A percentile compares a stretch with the other conserved stretches of the same genome.
These are phyloP conservation scores for Zygnema circumcarinatum DNA, from an alignment of 139 green algal genomes.

Conservation along the genomic window DNA sequence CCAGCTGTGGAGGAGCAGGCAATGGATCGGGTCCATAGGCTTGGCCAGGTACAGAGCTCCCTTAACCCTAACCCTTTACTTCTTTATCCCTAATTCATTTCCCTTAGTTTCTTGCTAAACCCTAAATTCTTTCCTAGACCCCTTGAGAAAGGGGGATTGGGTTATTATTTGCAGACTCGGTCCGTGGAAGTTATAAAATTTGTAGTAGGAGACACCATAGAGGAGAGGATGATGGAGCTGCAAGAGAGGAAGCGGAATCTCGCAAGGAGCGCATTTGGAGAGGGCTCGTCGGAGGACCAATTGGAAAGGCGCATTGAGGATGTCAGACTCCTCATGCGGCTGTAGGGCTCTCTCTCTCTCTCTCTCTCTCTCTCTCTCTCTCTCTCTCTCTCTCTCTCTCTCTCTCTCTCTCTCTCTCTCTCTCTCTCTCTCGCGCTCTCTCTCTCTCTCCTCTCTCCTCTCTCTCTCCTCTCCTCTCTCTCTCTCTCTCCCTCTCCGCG, in stretches of 20 bases:
- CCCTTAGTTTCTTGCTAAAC: no score
- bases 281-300: background rate
- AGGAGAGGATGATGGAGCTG: conserved; percentile 77
- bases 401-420: background rate
- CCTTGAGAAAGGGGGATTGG: background rate
- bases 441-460: background rate
- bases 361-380: background rate
- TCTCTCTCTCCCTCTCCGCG: background rate
- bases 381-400: background rate
- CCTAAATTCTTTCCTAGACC: no score
- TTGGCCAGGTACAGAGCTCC: conserved; percentile 70
- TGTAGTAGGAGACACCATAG: conserved; percentile 69
- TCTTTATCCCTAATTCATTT: no score
- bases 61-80: conserved; percentile 15
- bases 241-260: conserved; percentile 68
- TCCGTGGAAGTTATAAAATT: conserved; percentile 57
- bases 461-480: background rate
- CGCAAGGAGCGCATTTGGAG: conserved; percentile 59
- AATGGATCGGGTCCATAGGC: conserved; percentile 75
- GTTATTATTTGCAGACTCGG: conserved; percentile 53
- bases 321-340: conserved; percentile 70
- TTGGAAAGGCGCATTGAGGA: conserved; percentile 65
- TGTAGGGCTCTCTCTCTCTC: conserved; percentile 38
- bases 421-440: background rate
- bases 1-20: conserved; percentile 80